Evolutionary conservation across 495 filamentous ascomycete species (phyloP).

Genomic region (Talaromyces trachyspermus): DNA sequence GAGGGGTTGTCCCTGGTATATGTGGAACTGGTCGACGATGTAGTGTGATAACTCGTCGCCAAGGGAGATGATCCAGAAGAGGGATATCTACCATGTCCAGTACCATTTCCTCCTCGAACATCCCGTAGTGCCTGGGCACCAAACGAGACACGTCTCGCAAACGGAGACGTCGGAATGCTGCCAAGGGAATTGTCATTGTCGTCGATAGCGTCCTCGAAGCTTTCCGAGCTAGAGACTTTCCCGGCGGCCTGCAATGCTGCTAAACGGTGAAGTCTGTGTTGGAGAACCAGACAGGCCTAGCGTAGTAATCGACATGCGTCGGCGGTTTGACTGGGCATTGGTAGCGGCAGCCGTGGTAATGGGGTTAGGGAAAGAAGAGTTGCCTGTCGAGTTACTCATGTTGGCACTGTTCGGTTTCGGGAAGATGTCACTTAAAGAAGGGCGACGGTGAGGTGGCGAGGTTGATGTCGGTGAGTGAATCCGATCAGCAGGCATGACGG

Average conservation of each 20-base stretch:
- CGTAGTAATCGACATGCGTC: constrained; percentile 82
- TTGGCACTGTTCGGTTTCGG: constrained; percentile 23
- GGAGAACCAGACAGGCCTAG: constrained; percentile 79
- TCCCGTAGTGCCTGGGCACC: constrained; percentile 80
- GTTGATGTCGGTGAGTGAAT: constrained; percentile 41
- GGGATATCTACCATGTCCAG: constrained; percentile 38
- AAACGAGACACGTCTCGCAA: constrained; percentile 82
- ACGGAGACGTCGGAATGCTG: constrained; percentile 60
- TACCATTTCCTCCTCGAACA: constrained; percentile 43
- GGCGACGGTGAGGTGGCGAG: constrained; percentile 35
- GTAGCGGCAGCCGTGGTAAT: constrained; percentile 56
- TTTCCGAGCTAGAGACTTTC: constrained; percentile 66
- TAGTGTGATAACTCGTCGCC: constrained; percentile 17
- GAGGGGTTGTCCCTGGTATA: constrained; percentile 12
- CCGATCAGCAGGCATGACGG: constrained; percentile 43
- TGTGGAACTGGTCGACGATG: constrained; percentile 18
- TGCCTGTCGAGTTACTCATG: constrained; percentile 23
- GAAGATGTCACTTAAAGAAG: constrained; percentile 45
- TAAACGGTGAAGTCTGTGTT: constrained; percentile 49
- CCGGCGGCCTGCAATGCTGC: constrained; percentile 49
- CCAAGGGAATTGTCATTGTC: constrained; percentile 55
- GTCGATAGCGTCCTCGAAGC: constrained; percentile 82
- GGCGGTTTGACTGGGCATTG: constrained; percentile 60
- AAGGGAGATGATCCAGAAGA: constrained; percentile 20
- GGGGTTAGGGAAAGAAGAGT: constrained; percentile 49